Evolutionary conservation across 2,329 filamentous ascomycete genomes (phyloP).

Genomic region (Diaporthe amygdali): DNA sequence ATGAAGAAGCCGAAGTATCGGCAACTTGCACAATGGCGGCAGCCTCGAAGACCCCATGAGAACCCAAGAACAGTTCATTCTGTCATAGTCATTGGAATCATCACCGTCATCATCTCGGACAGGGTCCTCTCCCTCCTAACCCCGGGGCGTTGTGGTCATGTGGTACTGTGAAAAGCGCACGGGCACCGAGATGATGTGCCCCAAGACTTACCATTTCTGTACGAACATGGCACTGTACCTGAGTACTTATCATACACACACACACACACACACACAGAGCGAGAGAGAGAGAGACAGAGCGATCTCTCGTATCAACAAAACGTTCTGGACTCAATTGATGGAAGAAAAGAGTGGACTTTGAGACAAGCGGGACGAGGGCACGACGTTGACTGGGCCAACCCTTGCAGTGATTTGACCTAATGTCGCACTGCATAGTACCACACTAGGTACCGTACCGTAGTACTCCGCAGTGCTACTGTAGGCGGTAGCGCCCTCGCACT

Average conservation of each 20-base stretch:
- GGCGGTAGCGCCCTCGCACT: conserved; percentile 26
- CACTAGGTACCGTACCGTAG: background rate
- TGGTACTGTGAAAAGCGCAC: conserved; percentile 2
- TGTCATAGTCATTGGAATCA: background rate
- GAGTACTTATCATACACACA: background rate
- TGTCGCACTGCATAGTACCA: conserved; percentile 10
- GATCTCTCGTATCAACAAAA: conserved; percentile 11
- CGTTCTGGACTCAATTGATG: conserved; percentile 15
- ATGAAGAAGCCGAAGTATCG: background rate
- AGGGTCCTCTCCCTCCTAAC: background rate
- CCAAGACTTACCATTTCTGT: background rate
- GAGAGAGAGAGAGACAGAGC: background rate
- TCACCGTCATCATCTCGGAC: background rate
- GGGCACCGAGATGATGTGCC: conserved; percentile 1
- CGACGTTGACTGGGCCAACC: conserved; percentile 8
- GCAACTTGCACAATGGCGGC: background rate
- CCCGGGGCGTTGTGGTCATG: background rate
- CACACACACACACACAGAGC: background rate
- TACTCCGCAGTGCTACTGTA: background rate
- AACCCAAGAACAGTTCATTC: background rate
- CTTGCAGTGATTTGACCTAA: conserved; percentile 14
- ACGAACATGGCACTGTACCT: background rate
- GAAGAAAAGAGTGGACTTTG: conserved; percentile 15
- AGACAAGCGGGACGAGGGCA: conserved; percentile 10
- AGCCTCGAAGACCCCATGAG: background rate